Conservation (phyloP, 176 grass and related monocot species). For the Alopecurus myosuroides region DNA sequence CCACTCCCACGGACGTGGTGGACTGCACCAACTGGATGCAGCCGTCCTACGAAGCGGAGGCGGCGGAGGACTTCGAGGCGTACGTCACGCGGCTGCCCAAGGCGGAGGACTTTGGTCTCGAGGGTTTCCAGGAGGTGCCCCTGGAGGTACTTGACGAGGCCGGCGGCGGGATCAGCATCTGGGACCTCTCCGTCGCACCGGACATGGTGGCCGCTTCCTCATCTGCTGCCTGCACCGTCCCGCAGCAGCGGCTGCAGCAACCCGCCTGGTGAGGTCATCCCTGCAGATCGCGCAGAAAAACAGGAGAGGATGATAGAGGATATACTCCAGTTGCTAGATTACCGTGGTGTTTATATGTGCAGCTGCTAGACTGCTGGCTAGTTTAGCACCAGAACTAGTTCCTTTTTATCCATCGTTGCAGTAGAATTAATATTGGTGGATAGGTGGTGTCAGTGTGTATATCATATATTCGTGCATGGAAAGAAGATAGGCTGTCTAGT, state of each 20-base stretch:
- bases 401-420: neutral
- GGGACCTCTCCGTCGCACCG: conserved; percentile 15
- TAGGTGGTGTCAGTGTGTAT: neutral
- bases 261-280: neutral
- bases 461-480: neutral
- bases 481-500: neutral
- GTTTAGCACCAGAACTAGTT: neutral
- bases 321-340: neutral
- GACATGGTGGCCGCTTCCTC: neutral
- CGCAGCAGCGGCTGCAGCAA: neutral
- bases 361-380: neutral
- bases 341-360: neutral
- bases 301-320: neutral
- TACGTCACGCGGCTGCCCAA: conserved; percentile 69
- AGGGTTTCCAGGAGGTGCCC: conserved; percentile 71
- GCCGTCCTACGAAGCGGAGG: neutral
- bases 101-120: conserved; percentile 83
- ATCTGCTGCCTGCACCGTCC: neutral
- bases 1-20: neutral
- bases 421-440: neutral
- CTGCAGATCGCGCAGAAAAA: neutral
- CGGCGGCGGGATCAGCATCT: conserved; percentile 20
- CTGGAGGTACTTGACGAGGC: conserved; percentile 58
- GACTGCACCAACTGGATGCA: conserved; percentile 2
- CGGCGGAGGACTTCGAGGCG: conserved; percentile 50